Base-by-base conservation (phyloP, 2,329 filamentous ascomycete species). In the Xylariomycetidae sp. region DNA sequence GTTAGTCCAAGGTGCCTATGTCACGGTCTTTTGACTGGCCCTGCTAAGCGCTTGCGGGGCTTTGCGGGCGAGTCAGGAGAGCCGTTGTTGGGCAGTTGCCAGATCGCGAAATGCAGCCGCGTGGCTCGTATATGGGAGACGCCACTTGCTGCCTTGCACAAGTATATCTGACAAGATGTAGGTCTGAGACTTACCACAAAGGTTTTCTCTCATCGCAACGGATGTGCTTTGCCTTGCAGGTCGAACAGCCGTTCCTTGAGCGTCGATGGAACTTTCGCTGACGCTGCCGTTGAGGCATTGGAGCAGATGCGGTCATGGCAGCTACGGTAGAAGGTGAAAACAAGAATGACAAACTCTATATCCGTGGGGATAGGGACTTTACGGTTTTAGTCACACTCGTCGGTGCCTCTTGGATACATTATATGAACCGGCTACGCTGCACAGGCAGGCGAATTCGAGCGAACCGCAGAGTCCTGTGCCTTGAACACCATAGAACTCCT, bases 151-250 rank as follows among this genome's bases (percentile, higher is more conserved):
- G n/a, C n/a, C n/a, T n/a, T n/a, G n/a, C n/a, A n/a, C n/a, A n/a
- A n/a, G n/a, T n/a, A n/a, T n/a, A n/a, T n/a, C n/a, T n/a, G n/a
- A n/a, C n/a, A n/a, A n/a, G n/a, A n/a, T n/a, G n/a, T n/a, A n/a
- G n/a, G n/a, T n/a, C n/a, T n/a, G n/a, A 30, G 19, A 58, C 62
- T 46, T 61, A 67, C 64, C 64, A 68, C 25, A 67, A 52, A 25
- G 64, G 65, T 42, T 56, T 63, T 39, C 56, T 56, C 43, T 68
- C 65, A 38, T 68, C 63, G 48, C 64, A 68, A 32, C 64, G 60
- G 31, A 68, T 64, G 42, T 67, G 64, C 42, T 64, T 60, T 34
- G 48, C 49, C 47, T 63, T 65, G 51, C 52, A 54, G 26, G 48
- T 52, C 25, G 42, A 44, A 40, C 50, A 50, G 29, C 54, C 52